These are phyloP conservation scores for Lentinus tigrinus DNA, from an alignment of 768 basidiomycete genomes.

Conservation along the genomic window DNA sequence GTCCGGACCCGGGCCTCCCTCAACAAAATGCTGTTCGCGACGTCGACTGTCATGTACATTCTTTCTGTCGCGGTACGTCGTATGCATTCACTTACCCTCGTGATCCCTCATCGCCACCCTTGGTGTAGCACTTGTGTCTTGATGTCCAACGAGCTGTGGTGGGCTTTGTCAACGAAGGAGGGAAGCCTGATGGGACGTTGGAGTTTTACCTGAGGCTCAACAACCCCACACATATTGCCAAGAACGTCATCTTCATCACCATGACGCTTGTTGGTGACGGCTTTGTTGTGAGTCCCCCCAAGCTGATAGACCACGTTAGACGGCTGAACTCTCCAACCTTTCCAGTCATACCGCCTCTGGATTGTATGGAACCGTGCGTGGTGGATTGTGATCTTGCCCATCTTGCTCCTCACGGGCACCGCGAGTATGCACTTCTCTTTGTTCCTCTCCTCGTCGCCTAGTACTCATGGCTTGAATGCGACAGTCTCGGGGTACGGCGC, in stretches of 20 bases:
- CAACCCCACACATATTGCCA: constrained; percentile 7
- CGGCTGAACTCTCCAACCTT: neutral
- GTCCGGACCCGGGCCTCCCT: neutral
- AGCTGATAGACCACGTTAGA: too few species aligned
- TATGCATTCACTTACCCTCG: neutral
- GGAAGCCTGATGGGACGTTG: neutral
- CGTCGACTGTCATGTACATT: neutral
- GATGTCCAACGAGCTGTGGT: neutral
- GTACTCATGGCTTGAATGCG: neutral
- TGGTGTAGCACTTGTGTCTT: constrained; percentile 1
- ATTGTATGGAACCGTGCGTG: constrained; percentile 4
- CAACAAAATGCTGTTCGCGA: neutral
- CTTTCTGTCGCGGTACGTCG: constrained; percentile 1
- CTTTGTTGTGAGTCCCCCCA: constrained; percentile 4
- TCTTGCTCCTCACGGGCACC: constrained; percentile 1
- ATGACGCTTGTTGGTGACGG: constrained; percentile 8
- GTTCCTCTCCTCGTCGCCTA: neutral
- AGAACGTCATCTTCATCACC: constrained; percentile 6
- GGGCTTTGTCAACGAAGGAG: constrained; percentile 6
- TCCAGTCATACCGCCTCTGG: constrained; percentile 13
- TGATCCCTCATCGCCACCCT: neutral
- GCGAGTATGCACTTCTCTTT: neutral
- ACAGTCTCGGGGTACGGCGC: constrained; percentile 1
- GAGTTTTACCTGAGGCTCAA: neutral
- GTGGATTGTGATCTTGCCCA: constrained; percentile 3